phyloP scores from a whole-genome alignment of 2,329 filamentous ascomycete species.

The Fusarium vanettenii region DNA sequence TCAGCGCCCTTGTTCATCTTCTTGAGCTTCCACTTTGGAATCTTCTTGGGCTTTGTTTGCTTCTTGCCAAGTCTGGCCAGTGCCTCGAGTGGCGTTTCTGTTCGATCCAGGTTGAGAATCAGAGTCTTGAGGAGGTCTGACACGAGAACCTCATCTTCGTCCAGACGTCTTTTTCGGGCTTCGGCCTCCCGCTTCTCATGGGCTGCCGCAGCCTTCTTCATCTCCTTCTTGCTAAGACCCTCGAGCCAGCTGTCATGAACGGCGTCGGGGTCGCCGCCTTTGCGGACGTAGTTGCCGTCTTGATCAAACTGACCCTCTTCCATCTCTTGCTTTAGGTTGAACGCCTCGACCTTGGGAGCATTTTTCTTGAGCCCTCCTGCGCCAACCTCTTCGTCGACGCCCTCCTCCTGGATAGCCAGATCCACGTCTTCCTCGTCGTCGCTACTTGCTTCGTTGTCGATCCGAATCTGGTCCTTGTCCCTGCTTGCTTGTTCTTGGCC shows the following conservation, averaged over 20 bases:
- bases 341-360: constrained; percentile 93
- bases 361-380: constrained; percentile 91
- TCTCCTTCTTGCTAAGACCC: constrained; percentile 92
- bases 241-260: constrained; percentile 94
- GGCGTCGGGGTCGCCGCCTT: constrained; percentile 88
- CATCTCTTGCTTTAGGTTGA: constrained; percentile 91
- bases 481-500: constrained; percentile 82
- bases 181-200: constrained; percentile 87
- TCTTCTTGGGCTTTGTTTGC: constrained; percentile 68
- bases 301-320: constrained; percentile 95
- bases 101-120: constrained; percentile 78
- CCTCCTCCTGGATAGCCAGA: constrained; percentile 77
- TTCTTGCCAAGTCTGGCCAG: constrained; percentile 82
- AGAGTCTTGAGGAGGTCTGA: constrained; percentile 79
- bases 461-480: constrained; percentile 76
- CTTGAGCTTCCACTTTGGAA: constrained; percentile 77
- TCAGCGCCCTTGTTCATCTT: constrained; percentile 68
- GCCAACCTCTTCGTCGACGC: constrained; percentile 88
- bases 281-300: constrained; percentile 89
- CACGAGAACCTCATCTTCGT: constrained; percentile 80
- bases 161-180: constrained; percentile 74
- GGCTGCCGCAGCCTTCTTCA: constrained; percentile 86
- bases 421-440: constrained; percentile 79
- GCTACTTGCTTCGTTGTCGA: constrained; percentile 67
- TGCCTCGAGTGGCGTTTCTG: constrained; percentile 90